Conservation (phyloP, 345 rosid genomes). For the Citrus medica region DNA sequence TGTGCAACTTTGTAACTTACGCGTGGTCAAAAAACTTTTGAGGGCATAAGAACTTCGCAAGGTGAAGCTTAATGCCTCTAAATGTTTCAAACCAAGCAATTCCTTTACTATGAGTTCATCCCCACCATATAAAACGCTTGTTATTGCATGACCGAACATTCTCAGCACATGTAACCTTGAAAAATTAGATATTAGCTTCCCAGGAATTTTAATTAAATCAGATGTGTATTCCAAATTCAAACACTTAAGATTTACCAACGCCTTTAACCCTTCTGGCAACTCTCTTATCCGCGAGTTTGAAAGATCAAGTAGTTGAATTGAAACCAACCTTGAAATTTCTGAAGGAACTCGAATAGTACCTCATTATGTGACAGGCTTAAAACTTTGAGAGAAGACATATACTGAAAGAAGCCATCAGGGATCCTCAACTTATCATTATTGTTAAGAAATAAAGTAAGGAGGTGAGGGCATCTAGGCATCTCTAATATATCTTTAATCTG, state of each 20-base stretch:
- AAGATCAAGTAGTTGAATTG: constrained; percentile 24
- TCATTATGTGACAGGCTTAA: too few species aligned
- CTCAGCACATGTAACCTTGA: constrained; percentile 1
- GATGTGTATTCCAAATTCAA: constrained; percentile 9
- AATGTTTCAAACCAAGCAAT: constrained; percentile 2
- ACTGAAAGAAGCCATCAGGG: constrained; percentile 11
- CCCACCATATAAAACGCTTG: too few species aligned
- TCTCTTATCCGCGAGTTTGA: constrained; percentile 14
- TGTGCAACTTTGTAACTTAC: neutral
- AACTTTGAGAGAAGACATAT: constrained; percentile 22
- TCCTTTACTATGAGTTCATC: neutral
- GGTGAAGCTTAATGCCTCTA: neutral
- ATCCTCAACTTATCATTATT: neutral
- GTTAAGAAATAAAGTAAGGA: neutral
- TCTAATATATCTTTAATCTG: neutral
- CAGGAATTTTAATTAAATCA: constrained; percentile 8
- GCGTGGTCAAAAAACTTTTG: neutral
- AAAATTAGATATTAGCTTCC: neutral
- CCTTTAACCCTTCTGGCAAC: constrained; percentile 9
- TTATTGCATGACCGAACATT: neutral
- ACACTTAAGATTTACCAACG: constrained; percentile 17
- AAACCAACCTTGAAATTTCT: constrained; percentile 1
- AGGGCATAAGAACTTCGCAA: neutral
- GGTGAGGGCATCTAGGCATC: neutral
- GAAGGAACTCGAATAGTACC: too few species aligned